Evolutionary conservation across 148 eudicot species (phyloP).

Genomic region (Diospyros kaki): DNA sequence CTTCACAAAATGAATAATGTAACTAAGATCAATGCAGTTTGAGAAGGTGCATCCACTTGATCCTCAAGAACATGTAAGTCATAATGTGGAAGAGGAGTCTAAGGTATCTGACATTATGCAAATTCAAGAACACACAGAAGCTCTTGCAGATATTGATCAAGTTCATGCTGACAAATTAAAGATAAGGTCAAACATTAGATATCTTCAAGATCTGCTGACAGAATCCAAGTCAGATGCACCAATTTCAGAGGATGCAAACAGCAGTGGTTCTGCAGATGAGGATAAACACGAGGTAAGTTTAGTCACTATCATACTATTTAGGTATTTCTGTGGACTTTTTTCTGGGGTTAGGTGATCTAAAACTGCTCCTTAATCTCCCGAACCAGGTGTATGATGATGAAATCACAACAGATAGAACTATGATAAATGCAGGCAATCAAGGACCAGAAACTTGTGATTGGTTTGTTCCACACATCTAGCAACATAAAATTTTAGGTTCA

Average conservation of each 20-base stretch:
- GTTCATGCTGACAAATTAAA: background rate
- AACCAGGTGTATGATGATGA: constrained; percentile 30
- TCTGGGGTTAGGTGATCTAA: background rate
- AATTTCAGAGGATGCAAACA: constrained; percentile 14
- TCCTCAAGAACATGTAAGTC: constrained; percentile 11
- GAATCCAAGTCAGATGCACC: constrained; percentile 39
- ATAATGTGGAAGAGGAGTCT: constrained; percentile 13
- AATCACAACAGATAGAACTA: constrained; percentile 8
- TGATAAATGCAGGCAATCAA: constrained; percentile 10
- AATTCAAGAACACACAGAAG: constrained; percentile 8
- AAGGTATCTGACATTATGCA: constrained; percentile 6
- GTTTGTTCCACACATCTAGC: constrained; percentile 4
- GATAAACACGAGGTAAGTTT: constrained; percentile 31
- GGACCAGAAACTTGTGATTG: constrained; percentile 20
- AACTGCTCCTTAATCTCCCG: background rate
- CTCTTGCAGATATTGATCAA: constrained; percentile 8
- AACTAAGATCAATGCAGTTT: constrained; percentile 12
- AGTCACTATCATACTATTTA: background rate
- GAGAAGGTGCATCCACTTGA: constrained; percentile 32
- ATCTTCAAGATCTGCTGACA: constrained; percentile 36
- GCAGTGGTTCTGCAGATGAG: constrained; percentile 20
- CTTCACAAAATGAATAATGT: background rate
- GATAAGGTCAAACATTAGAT: constrained; percentile 23
- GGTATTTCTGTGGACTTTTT: background rate
- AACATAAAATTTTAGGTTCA: background rate